phyloP scores from a whole-genome alignment of 202 grass and related monocot species.

The Carex arenaria region DNA sequence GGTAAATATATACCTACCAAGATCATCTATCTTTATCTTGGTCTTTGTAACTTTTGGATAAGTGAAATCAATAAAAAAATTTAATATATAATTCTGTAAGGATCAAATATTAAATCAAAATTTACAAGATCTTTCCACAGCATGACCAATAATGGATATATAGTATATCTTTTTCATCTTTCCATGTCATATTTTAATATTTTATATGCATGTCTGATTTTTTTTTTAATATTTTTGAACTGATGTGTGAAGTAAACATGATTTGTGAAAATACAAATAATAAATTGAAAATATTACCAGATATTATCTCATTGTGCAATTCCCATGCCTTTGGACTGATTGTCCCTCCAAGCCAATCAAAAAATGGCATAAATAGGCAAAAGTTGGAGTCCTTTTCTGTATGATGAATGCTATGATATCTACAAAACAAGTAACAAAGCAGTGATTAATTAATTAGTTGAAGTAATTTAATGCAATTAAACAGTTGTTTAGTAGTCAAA shows the following conservation, averaged over 20 bases:
- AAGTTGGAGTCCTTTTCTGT: slow-evolving; percentile 60
- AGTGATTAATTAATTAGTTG: neutral
- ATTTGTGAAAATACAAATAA: neutral
- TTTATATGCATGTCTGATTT: neutral
- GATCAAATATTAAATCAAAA: neutral
- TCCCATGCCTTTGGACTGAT: slow-evolving; percentile 48
- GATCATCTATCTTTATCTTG: neutral
- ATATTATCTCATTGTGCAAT: slow-evolving; percentile 43
- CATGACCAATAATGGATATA: no score
- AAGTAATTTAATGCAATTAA: neutral
- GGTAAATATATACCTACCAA: neutral
- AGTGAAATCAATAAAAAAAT: neutral
- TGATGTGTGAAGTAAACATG: no score
- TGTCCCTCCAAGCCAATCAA: slow-evolving; percentile 77
- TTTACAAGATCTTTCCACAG: neutral
- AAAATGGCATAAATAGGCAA: slow-evolving; percentile 99
- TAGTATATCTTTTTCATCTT: neutral
- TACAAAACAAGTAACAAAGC: slow-evolving; percentile 21
- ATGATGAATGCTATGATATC: slow-evolving; percentile 88
- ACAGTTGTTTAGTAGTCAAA: neutral
- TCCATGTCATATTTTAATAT: neutral
- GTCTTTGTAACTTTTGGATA: neutral
- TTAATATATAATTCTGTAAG: neutral
- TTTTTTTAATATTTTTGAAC: neutral
- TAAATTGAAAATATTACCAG: slow-evolving; percentile 39